Conservation (phyloP, 2,329 filamentous ascomycete species). For the Lasiodiplodia theobromae region DNA sequence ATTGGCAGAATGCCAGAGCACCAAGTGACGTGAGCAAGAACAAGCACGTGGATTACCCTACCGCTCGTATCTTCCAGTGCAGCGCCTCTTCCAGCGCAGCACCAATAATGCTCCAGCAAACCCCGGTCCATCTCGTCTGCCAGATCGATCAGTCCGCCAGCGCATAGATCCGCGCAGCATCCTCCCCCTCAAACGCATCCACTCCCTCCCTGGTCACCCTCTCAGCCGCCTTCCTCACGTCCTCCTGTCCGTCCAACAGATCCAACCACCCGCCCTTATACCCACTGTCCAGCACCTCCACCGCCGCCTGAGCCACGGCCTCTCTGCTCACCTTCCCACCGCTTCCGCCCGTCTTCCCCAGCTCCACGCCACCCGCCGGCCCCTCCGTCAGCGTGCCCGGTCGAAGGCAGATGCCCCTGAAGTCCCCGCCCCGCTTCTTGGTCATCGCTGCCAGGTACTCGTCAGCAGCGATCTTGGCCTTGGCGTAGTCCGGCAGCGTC, state of each 20-base stretch:
- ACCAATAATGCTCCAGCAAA: neutral
- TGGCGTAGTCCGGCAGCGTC: constrained; percentile 58
- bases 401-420: constrained; percentile 60
- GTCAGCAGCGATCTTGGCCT: constrained; percentile 64
- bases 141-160: constrained; percentile 11
- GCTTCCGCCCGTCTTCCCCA: constrained; percentile 54
- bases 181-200: constrained; percentile 59
- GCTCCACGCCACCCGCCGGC: constrained; percentile 53
- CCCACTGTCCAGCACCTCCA: constrained; percentile 55
- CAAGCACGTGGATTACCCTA: neutral
- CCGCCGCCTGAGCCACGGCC: constrained; percentile 61
- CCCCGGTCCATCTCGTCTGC: neutral
- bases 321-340: constrained; percentile 55
- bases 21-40: neutral
- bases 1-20: neutral
- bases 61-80: neutral
- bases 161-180: constrained; percentile 53
- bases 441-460: constrained; percentile 59
- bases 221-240: constrained; percentile 55
- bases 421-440: constrained; percentile 43
- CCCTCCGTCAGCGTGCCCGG: constrained; percentile 59
- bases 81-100: no score
- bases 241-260: constrained; percentile 59
- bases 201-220: constrained; percentile 52
- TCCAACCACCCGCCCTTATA: constrained; percentile 62